Conservation (phyloP, 2,329 filamentous ascomycete genomes). For the Cytospora chrysosperma region DNA sequence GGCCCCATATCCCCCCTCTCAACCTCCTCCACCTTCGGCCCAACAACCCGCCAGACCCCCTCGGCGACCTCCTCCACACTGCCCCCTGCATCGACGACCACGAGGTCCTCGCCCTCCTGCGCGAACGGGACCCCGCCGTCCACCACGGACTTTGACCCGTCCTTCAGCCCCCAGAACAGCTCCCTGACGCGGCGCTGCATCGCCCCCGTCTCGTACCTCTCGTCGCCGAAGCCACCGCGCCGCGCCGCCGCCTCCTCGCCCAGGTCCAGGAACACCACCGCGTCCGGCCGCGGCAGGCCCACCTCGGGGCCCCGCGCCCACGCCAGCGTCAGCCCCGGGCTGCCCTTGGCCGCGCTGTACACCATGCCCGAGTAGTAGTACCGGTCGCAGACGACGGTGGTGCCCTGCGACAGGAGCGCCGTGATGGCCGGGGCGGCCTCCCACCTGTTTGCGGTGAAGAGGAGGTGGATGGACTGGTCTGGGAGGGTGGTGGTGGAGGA, state of each 20-base stretch:
- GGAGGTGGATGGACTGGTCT: slow-evolving; percentile 84
- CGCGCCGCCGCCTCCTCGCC: slow-evolving; percentile 68
- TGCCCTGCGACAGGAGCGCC: slow-evolving; percentile 59
- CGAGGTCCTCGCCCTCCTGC: slow-evolving; percentile 53
- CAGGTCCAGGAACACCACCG: slow-evolving; percentile 85
- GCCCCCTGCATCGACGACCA: slow-evolving; percentile 53
- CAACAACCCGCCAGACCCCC: slow-evolving; percentile 54
- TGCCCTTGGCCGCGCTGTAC: slow-evolving; percentile 85
- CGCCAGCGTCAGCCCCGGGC: slow-evolving; percentile 63
- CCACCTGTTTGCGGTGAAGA: slow-evolving; percentile 92
- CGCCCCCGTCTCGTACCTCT: slow-evolving; percentile 81
- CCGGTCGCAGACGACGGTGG: slow-evolving; percentile 80
- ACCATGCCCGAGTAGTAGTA: slow-evolving; percentile 96
- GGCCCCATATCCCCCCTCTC: slow-evolving; percentile 46
- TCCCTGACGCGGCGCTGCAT: slow-evolving; percentile 79
- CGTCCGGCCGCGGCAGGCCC: slow-evolving; percentile 82
- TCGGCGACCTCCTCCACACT: slow-evolving; percentile 57
- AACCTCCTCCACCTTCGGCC: slow-evolving; percentile 46
- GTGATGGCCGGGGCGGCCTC: slow-evolving; percentile 62
- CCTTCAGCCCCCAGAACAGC: slow-evolving; percentile 63
- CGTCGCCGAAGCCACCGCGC: slow-evolving; percentile 83
- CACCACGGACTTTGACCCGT: slow-evolving; percentile 44
- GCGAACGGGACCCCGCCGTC: slow-evolving; percentile 36
- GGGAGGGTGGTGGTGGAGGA: slow-evolving; percentile 68
- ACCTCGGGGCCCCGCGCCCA: slow-evolving; percentile 87